Evolutionary conservation across 2,329 filamentous ascomycete species (phyloP), one percentile per base, ranked within the genome.

Genomic region (Lasiodiplodia sp.): DNA sequence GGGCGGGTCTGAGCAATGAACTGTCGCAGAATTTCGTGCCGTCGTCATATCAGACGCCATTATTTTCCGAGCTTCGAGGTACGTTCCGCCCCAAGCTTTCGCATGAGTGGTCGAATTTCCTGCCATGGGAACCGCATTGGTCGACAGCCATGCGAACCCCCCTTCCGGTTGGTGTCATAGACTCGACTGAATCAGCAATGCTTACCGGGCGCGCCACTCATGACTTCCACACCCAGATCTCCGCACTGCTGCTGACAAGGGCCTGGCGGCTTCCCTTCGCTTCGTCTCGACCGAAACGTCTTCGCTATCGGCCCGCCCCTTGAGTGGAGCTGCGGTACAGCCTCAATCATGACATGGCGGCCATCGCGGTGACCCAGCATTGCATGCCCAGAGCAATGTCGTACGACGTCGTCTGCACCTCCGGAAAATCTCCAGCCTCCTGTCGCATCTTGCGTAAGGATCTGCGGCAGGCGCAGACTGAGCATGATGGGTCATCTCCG

Each of bases 361-460:
- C 63, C 63, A 66, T 55, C 63, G 63, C 63, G 63, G 63, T 66
- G 40, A n/a, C 40, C 63, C 51, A 66, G 63, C 63, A 66, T 66
- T 66, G 63, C 63, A 66, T 66, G 63, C 52, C 63, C 51, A 66
- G 52, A 52, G 63, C 63, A 56, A 55, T 28, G 52, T 66, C 63
- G 63, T 66, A 66, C 63, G 66, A 68, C 66, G 66, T 68, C 53
- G 57, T 51, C 67, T 68, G 67, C 67, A 63, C 37, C 67, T 68
- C 67, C 67, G 58, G 67, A 68, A 68, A 64, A 68, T 68, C 67
- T 63, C 67, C 67, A 56, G 67, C 57, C 57, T 63, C 67, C 67
- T 68, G 57, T 63, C 28, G 58, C 67, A 68, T 63, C 67, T 68
- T 68, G 67, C 67, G 57, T 68, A 68, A 64, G 57, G 67, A 68